Evolutionary conservation across 148 eudicot genomes (phyloP).

Genomic region (Euryodendron excelsum): DNA sequence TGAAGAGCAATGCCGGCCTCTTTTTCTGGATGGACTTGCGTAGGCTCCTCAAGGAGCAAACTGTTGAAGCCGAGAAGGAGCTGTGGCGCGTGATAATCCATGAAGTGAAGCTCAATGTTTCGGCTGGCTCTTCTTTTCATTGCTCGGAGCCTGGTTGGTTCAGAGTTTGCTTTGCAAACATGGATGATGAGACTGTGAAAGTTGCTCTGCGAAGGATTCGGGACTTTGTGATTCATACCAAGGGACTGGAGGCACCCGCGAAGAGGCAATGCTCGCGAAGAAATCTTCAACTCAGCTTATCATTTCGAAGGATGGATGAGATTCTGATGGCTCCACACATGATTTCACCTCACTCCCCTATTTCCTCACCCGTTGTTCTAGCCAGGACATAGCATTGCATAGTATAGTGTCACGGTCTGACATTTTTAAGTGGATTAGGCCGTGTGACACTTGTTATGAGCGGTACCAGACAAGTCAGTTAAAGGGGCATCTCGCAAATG

Average conservation of each 20-base stretch:
- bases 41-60: slow-evolving; percentile 34
- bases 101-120: slow-evolving; percentile 49
- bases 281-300: slow-evolving; percentile 59
- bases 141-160: slow-evolving; percentile 57
- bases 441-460: too few relatives aligned
- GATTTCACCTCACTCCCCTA: slow-evolving; percentile 75
- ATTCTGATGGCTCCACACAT: slow-evolving; percentile 34
- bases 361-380: slow-evolving; percentile 65
- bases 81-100: slow-evolving; percentile 39
- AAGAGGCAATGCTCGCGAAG: slow-evolving; percentile 53
- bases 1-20: slow-evolving; percentile 43
- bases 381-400: slow-evolving; percentile 51
- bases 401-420: too few relatives aligned
- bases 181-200: slow-evolving; percentile 36
- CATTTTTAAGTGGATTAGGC: too few relatives aligned
- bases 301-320: slow-evolving; percentile 63
- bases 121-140: slow-evolving; percentile 49
- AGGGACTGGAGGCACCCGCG: slow-evolving; percentile 4
- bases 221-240: slow-evolving; percentile 29
- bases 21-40: slow-evolving; percentile 49
- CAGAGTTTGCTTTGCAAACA: slow-evolving; percentile 49
- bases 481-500: too few relatives aligned
- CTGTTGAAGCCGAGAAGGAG: slow-evolving; percentile 31
- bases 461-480: too few relatives aligned
- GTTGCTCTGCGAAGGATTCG: slow-evolving; percentile 37